Percentiles rank a stretch among this genome's conserved stretches.
Evolutionary conservation across 139 green algal species (phyloP).

Genomic region (Auxenochlorella pyrenoidosa): DNA sequence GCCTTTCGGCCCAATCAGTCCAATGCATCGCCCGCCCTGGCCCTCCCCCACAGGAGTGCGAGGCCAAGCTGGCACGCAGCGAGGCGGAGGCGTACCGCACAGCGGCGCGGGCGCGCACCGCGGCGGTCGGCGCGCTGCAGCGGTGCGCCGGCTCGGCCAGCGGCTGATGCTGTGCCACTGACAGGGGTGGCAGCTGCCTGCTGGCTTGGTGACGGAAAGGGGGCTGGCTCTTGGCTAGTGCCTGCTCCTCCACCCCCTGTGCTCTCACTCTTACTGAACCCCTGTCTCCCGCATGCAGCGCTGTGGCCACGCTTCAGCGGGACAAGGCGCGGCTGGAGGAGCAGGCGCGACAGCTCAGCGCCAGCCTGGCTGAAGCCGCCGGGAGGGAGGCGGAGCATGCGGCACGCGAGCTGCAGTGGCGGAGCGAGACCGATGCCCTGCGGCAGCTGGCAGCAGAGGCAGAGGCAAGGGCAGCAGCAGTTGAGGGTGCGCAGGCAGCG

Average conservation of each 20-base stretch:
- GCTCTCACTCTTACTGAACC: not conserved
- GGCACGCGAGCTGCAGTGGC: not conserved
- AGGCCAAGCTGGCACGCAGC: constrained; percentile 25
- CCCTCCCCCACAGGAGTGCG: constrained; percentile 14
- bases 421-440: not conserved
- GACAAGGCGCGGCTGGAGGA: constrained; percentile 18
- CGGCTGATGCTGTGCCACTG: not conserved
- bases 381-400: not conserved
- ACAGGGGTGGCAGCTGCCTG: not conserved
- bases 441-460: not conserved
- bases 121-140: constrained; percentile 33
- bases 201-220: not conserved
- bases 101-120: constrained; percentile 5
- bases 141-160: not conserved
- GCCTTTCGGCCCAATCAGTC: no score
- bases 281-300: not conserved
- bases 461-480: not conserved
- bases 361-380: not conserved
- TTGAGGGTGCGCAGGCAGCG: not conserved
- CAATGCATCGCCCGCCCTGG: no score
- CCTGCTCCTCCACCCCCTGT: not conserved
- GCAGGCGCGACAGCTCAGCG: not conserved
- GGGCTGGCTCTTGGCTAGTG: not conserved
- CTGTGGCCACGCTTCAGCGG: constrained; percentile 14
- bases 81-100: constrained; percentile 37